Evolutionary conservation across 2,329 filamentous ascomycete genomes (phyloP), one percentile per base, ranked within the genome.

Genomic region (Clarireedia homoeocarpa): DNA sequence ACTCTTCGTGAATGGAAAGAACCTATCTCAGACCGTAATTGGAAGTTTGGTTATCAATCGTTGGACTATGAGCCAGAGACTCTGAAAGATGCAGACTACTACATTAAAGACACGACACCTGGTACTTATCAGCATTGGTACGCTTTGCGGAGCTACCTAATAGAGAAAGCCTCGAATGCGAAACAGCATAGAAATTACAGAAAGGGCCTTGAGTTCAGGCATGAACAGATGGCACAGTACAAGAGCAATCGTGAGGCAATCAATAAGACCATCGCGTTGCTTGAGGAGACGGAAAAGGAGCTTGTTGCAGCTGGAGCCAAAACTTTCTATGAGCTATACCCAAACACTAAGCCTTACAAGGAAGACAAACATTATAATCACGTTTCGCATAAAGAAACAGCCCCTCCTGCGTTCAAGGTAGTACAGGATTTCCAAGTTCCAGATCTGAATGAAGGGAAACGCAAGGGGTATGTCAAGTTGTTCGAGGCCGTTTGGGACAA

Each of bases 401-500:
- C n/a, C n/a, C 49, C 57, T 17, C 36, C 45, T 10, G 48, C 61
- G 6, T 67, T 63, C n/a, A 20, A 59, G 20, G 63, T 63, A 1
- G 50, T 47, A 2, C 55, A 66, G 6, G 55, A 10, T 12, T 65
- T 68, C 51, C 17, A 26, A 27, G 47, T 62, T 5, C 64, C 67
- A 10, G 61, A 80, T 72, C 60, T 79, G 10, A 86, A 78, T 0
- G 77, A 80, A 2, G 72, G 72, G 40, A 78, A 76, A 50, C 75
- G 74, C 26, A 72, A 75, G 36, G 84, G 78, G 0, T 92, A 91
- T 59, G 59, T 86, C 5, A 72, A 80, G 59, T 70, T 92, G 73
- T 88, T 88, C 67, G 83, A 92, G 65, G 88, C 88, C 38, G 82
- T 82, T 4, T 94, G 87, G 87, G 64, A 64, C 4, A 86, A 85